phyloP scores from a whole-genome alignment of 176 grass and related monocot species.

The Lolium rigidum region DNA sequence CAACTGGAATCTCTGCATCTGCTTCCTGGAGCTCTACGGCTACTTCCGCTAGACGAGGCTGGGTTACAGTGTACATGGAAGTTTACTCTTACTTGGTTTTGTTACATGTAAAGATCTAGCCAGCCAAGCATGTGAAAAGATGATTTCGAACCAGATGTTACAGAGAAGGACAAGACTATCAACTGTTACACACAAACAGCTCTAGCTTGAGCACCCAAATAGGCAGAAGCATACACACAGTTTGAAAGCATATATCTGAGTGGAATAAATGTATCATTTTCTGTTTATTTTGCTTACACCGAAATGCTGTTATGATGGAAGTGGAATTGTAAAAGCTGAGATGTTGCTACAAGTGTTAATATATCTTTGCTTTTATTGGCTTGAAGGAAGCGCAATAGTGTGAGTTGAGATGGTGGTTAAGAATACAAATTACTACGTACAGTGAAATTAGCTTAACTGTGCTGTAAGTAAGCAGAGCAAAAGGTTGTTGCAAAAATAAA shows the following conservation, averaged over 20 bases:
- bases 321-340: background rate
- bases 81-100: background rate
- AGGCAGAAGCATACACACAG: constrained; percentile 16
- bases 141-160: background rate
- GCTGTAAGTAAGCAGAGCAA: background rate
- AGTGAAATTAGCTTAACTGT: too few relatives aligned
- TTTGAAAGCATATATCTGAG: background rate
- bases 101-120: background rate
- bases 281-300: background rate
- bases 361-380: background rate
- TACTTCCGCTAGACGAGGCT: constrained; percentile 63
- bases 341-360: background rate
- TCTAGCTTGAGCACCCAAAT: background rate
- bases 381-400: background rate
- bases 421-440: background rate
- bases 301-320: background rate
- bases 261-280: background rate
- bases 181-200: constrained; percentile 16
- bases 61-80: background rate
- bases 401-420: background rate
- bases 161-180: background rate
- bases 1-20: constrained; percentile 82
- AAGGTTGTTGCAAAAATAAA: background rate
- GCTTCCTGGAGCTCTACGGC: constrained; percentile 93
- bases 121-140: background rate